Conservation (phyloP, 805 yeast genomes). For the Starmerella khaoyaiensis region DNA sequence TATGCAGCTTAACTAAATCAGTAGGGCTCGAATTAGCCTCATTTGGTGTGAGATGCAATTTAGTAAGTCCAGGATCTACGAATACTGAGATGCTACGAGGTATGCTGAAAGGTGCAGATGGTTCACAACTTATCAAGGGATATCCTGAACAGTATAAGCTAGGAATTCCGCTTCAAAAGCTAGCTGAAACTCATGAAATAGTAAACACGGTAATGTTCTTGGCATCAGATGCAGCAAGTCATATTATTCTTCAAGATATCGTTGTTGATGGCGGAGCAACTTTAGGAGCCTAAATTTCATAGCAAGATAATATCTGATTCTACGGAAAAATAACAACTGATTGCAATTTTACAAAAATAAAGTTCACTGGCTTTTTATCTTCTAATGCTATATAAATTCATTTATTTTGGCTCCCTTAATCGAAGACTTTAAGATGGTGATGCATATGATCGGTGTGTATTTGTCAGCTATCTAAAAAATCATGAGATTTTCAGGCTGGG, state of each 20-base stretch:
- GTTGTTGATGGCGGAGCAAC: slow-evolving; percentile 19
- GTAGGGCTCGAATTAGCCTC: slow-evolving; percentile 15
- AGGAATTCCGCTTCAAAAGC: slow-evolving; percentile 14
- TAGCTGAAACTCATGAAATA: slow-evolving; percentile 9
- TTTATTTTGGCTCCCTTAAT: no score
- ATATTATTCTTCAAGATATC: slow-evolving; percentile 12
- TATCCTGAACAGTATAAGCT: slow-evolving; percentile 15
- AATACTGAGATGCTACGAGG: slow-evolving; percentile 14
- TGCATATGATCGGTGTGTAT: no score
- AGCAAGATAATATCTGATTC: not conserved
- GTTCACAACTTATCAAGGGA: slow-evolving; percentile 6
- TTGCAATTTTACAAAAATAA: no score
- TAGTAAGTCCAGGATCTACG: slow-evolving; percentile 16
- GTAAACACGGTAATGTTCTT: slow-evolving; percentile 9
- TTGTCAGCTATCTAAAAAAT: not conserved
- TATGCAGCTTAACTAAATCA: slow-evolving; percentile 8
- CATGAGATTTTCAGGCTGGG: slow-evolving; percentile 15
- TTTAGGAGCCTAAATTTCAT: slow-evolving; percentile 7
- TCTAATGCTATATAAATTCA: no score
- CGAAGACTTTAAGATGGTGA: no score
- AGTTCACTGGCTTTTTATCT: not conserved
- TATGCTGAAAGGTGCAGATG: slow-evolving; percentile 7
- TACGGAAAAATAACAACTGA: no score
- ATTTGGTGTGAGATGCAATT: slow-evolving; percentile 12
- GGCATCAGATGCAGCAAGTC: slow-evolving; percentile 17